A percentile compares a stretch with the other conserved stretches of the same genome.
These are phyloP conservation scores for Mortierella sp. DNA, from an alignment of 371 early-diverging fungal genomes.

Conservation along the genomic window DNA sequence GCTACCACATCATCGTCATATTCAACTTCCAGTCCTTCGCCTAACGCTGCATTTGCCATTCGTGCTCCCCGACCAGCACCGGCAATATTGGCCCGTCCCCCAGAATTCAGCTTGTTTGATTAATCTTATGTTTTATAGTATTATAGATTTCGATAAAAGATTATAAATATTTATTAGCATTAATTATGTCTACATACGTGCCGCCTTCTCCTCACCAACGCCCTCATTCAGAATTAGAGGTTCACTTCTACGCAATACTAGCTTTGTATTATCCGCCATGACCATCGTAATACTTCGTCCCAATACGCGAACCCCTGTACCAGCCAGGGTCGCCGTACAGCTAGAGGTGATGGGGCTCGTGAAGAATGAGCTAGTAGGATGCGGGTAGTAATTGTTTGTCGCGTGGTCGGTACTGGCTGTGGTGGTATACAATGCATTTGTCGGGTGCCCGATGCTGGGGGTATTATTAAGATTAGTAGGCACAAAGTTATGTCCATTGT, in stretches of 20 bases:
- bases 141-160: no score
- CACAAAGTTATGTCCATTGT: background rate
- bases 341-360: slow-evolving; percentile 43
- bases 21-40: background rate
- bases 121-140: slow-evolving; percentile 4
- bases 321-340: slow-evolving; percentile 41
- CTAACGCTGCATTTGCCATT: background rate
- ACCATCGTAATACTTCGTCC: slow-evolving; percentile 44
- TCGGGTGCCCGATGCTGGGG: background rate
- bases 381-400: background rate
- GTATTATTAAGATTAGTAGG: background rate
- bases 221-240: slow-evolving; percentile 43
- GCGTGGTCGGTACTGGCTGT: slow-evolving; percentile 1
- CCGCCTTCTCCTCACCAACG: slow-evolving; percentile 52
- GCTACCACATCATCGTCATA: background rate
- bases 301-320: slow-evolving; percentile 38
- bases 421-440: background rate
- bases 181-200: slow-evolving; percentile 28
- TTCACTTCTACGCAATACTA: slow-evolving; percentile 36
- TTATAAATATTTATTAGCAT: background rate
- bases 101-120: slow-evolving; percentile 51
- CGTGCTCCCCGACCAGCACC: slow-evolving; percentile 4
- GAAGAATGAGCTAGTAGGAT: slow-evolving; percentile 37
- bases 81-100: slow-evolving; percentile 7
- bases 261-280: slow-evolving; percentile 30